These are phyloP conservation scores for Colletotrichum sp. DNA, from an alignment of 2,329 filamentous ascomycete genomes.

Conservation along the genomic window DNA sequence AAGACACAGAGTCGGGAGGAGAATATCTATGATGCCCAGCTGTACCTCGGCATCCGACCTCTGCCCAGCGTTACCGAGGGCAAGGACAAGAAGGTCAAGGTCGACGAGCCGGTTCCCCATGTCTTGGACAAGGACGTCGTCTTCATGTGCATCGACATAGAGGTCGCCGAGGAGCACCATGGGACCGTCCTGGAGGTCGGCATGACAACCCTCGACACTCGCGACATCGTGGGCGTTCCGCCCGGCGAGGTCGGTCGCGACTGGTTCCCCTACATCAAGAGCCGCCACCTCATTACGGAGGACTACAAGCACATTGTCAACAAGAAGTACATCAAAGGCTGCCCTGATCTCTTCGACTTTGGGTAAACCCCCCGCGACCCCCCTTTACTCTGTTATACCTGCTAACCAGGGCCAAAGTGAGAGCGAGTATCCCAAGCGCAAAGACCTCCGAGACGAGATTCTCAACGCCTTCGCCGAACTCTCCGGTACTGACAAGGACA, in stretches of 20 bases:
- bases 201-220: slow-evolving; percentile 79
- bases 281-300: slow-evolving; percentile 76
- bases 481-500: neutral
- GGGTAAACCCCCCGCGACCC: slow-evolving; percentile 49
- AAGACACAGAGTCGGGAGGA: slow-evolving; percentile 6
- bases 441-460: slow-evolving; percentile 39
- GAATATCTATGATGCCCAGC: slow-evolving; percentile 10
- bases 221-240: slow-evolving; percentile 52
- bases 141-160: slow-evolving; percentile 82
- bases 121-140: slow-evolving; percentile 39
- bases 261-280: slow-evolving; percentile 73
- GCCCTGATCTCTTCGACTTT: slow-evolving; percentile 78
- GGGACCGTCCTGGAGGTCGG: slow-evolving; percentile 84
- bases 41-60: slow-evolving; percentile 19
- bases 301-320: slow-evolving; percentile 75
- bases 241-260: slow-evolving; percentile 67
- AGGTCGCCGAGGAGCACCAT: slow-evolving; percentile 75
- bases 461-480: slow-evolving; percentile 38
- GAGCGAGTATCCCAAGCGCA: slow-evolving; percentile 44
- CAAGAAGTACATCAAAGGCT: slow-evolving; percentile 70
- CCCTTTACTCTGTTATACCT: neutral
- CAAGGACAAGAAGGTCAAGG: neutral
- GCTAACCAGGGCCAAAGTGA: slow-evolving; percentile 30
- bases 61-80: neutral
- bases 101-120: neutral